A percentile compares a stretch with the other conserved stretches of the same genome.
These are phyloP conservation scores for Talaromyces sp. DNA, from an alignment of 2,329 filamentous ascomycete genomes.

Conservation along the genomic window DNA sequence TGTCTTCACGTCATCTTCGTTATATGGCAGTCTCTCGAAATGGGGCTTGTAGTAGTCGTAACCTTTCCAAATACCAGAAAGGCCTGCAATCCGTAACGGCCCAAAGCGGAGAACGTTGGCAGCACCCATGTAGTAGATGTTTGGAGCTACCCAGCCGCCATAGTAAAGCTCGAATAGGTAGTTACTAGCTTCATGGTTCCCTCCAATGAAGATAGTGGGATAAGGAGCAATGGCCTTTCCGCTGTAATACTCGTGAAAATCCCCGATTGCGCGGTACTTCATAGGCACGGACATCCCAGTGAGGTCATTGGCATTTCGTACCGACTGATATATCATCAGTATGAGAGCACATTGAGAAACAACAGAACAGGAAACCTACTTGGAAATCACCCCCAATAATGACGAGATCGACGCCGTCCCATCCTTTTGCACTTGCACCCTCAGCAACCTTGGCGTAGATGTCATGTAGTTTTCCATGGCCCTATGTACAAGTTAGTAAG, in stretches of 20 bases:
- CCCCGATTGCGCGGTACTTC: conserved; percentile 82
- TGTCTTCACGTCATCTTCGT: conserved; percentile 65
- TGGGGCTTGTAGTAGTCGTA: conserved; percentile 81
- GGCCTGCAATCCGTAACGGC: conserved; percentile 76
- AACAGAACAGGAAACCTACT: conserved; percentile 41
- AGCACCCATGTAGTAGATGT: conserved; percentile 94
- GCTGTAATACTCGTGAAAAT: conserved; percentile 92
- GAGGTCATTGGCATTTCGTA: conserved; percentile 82
- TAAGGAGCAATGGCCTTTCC: conserved; percentile 73
- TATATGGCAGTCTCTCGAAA: conserved; percentile 81
- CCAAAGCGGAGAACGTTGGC: conserved; percentile 83
- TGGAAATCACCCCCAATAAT: conserved; percentile 98
- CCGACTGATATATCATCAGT: conserved; percentile 52
- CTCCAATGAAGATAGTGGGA: conserved; percentile 84
- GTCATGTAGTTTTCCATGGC: conserved; percentile 83
- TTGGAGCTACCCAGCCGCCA: conserved; percentile 92
- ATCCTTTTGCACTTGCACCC: conserved; percentile 64
- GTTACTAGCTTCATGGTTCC: conserved; percentile 91
- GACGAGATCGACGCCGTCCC: conserved; percentile 78
- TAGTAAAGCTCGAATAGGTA: conserved; percentile 91
- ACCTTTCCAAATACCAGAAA: conserved; percentile 94
- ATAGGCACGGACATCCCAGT: conserved; percentile 81
- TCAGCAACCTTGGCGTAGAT: conserved; percentile 77
- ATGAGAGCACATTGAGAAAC: background rate
- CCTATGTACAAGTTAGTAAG: conserved; percentile 47